Evolutionary conservation across 1,284 basidiomycete genomes (phyloP).

Genomic region (Melampsora abietis-canadensis): DNA sequence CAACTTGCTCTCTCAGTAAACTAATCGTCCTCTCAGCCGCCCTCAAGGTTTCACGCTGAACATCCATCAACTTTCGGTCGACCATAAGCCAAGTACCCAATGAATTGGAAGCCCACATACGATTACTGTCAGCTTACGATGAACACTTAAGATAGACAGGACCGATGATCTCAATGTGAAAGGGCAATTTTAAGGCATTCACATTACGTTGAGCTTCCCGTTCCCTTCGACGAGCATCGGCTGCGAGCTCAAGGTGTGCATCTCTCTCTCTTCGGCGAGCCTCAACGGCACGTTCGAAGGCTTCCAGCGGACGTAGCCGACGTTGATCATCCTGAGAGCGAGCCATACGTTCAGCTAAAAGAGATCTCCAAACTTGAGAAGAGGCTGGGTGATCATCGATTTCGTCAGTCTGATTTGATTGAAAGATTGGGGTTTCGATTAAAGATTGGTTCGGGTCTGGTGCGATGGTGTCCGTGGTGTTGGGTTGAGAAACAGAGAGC

Average conservation of each 20-base stretch:
- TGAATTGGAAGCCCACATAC: background rate
- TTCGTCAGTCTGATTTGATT: background rate
- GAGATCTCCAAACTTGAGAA: conserved; percentile 3
- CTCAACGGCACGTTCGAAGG: background rate
- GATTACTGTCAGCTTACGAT: too few species aligned
- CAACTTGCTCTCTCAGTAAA: conserved; percentile 37
- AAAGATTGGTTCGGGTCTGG: background rate
- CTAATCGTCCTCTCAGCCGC: conserved; percentile 32
- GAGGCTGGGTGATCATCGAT: background rate
- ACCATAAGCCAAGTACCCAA: background rate
- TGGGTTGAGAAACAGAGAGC: background rate
- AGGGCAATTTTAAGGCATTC: background rate
- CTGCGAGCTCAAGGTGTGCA: conserved; percentile 2
- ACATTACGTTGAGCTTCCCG: conserved; percentile 14
- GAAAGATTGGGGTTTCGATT: background rate
- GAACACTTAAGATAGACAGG: background rate
- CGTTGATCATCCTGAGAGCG: background rate
- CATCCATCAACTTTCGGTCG: conserved; percentile 17
- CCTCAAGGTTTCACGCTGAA: conserved; percentile 25
- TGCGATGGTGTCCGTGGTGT: background rate
- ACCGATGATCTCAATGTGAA: background rate
- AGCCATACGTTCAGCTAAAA: background rate
- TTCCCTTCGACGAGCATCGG: conserved; percentile 24
- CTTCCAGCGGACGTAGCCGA: background rate
- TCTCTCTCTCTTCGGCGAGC: conserved; percentile 22